Percentiles rank a stretch among this genome's conserved stretches.
phyloP scores from a whole-genome alignment of 768 basidiomycete genomes.

The Rhodosporidiobolus sp. region DNA sequence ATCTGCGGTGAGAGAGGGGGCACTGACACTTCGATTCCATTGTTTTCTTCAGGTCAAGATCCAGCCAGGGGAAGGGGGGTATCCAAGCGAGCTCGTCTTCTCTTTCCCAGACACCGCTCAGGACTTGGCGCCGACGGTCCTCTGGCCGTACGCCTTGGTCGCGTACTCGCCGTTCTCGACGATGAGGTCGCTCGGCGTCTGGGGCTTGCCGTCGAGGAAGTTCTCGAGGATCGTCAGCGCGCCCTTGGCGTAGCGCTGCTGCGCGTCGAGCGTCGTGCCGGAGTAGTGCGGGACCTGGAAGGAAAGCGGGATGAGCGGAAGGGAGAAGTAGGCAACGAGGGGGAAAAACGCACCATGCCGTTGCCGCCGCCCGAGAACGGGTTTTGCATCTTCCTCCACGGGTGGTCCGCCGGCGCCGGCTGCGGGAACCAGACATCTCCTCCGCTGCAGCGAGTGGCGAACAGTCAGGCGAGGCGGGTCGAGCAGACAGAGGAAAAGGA shows the following conservation, averaged over 20 bases:
- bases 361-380: slow-evolving; percentile 71
- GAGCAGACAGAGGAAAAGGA: too few species aligned
- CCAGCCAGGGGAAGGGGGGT: too few species aligned
- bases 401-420: slow-evolving; percentile 79
- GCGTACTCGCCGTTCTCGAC: slow-evolving; percentile 36
- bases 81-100: neutral
- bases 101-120: neutral
- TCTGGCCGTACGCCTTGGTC: slow-evolving; percentile 24
- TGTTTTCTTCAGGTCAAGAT: too few species aligned
- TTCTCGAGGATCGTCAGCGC: slow-evolving; percentile 67
- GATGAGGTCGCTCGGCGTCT: slow-evolving; percentile 78
- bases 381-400: slow-evolving; percentile 80
- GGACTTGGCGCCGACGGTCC: slow-evolving; percentile 1
- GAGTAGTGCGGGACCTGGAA: slow-evolving; percentile 64
- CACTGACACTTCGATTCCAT: too few species aligned
- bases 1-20: too few species aligned
- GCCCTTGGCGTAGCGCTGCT: slow-evolving; percentile 76
- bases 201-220: slow-evolving; percentile 62
- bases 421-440: slow-evolving; percentile 82
- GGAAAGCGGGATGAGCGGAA: neutral
- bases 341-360: slow-evolving; percentile 62
- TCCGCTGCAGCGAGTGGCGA: slow-evolving; percentile 37
- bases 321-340: neutral
- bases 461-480: too few species aligned
- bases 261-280: slow-evolving; percentile 75